Base-by-base conservation (phyloP, 257 asterid species). In the Salvia miltiorrhiza region DNA sequence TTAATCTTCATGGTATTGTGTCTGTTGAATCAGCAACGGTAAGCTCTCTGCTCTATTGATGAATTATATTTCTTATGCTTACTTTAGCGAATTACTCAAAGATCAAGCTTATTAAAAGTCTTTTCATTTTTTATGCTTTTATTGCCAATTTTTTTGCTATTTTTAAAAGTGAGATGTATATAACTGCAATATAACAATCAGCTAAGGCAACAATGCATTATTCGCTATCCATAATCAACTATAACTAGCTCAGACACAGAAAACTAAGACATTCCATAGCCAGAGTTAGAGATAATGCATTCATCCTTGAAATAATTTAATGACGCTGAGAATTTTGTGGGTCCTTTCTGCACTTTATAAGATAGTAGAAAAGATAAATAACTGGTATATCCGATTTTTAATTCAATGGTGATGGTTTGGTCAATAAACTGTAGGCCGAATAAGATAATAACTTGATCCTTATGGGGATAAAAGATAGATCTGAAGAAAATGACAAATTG, bases 1-100 rank as follows among this genome's bases (percentile, higher is more conserved):
- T 92, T 71, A 90, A 84, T 80, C 82, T 89, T 70, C 98, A 92
- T 77, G 98, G 98, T 40, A 78, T 90, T 73, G 91, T 90, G 23
- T 85, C 95, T 2, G 77, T 93, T 3, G 97, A 86, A 40, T 88
- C 95, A 14, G 98, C 96, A n/a, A 82, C 81, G 58, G 98, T 92
- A 81, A 80, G 93, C 28, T 62, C 55, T 43, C 49, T 76, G 92
- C 39, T 60, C 53, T 41, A 53, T 17, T 47, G 20, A 13, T 35
- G 7, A n/a, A 16, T 55, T 32, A 30, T 63, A 23, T 48, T 10
- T 5, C 35, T 37, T 24, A 19, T n/a, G 7, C 19, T 26, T 3
- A 37, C 28, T 65, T 50, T 8, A 35, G 39, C 4, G 2, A 19
- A 59, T 30, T 9, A 21, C 40, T 11, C 5, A 5, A 30, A 21